Conservation (phyloP, 352 stramenopile species). For the Pythium brachiatum region DNA sequence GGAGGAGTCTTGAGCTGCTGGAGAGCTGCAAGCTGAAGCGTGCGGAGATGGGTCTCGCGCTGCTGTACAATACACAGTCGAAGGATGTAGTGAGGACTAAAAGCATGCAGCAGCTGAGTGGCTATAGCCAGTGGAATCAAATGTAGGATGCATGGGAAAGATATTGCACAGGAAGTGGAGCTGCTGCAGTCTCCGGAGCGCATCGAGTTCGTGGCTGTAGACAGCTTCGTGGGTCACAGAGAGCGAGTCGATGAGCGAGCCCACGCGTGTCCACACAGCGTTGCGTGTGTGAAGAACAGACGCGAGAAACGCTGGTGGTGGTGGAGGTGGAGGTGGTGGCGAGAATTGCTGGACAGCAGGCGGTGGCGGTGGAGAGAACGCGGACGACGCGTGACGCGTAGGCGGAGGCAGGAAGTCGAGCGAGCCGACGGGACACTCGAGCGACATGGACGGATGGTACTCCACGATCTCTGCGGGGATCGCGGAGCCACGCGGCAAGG, state of each 20-base stretch:
- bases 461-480: constrained; percentile 32
- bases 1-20: constrained; percentile 16
- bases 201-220: constrained; percentile 37
- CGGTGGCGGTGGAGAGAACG: background rate
- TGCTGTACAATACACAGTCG: constrained; percentile 38
- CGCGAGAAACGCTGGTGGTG: constrained; percentile 1
- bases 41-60: constrained; percentile 56
- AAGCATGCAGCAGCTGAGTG: background rate
- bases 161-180: constrained; percentile 72
- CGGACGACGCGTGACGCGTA: background rate
- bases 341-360: too few species aligned
- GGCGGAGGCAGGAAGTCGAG: constrained; percentile 28
- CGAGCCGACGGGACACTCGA: constrained; percentile 37
- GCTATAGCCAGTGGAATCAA: background rate
- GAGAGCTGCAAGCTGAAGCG: constrained; percentile 51
- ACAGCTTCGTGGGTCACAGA: constrained; percentile 19
- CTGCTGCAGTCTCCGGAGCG: constrained; percentile 44
- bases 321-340: background rate
- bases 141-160: constrained; percentile 19
- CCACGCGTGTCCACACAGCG: constrained; percentile 11
- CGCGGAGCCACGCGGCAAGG: background rate
- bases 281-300: constrained; percentile 8
- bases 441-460: constrained; percentile 70
- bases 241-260: constrained; percentile 34
- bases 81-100: constrained; percentile 2